Conservation (phyloP, 805 yeast genomes). For the Starmerella apis region DNA sequence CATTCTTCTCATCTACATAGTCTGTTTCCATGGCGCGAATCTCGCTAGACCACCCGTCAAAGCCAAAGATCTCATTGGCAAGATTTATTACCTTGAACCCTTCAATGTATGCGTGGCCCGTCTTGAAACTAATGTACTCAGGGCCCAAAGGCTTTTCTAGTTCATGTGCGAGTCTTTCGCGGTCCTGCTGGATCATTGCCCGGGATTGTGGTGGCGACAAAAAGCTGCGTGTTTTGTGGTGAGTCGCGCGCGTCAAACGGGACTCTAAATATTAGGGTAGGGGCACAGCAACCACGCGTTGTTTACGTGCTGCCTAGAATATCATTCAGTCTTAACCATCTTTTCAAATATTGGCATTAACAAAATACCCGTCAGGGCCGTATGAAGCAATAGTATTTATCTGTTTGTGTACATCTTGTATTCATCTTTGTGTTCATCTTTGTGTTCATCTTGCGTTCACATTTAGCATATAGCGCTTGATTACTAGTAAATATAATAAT, state of each 20-base stretch:
- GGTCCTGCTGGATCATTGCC: not conserved
- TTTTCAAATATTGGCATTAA: not conserved
- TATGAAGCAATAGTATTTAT: too few species aligned
- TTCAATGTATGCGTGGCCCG: slow-evolving; percentile 50
- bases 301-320: not conserved
- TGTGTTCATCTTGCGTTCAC: too few species aligned
- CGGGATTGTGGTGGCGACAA: not conserved
- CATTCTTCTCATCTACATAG: slow-evolving; percentile 31
- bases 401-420: too few species aligned
- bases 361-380: too few species aligned
- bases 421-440: too few species aligned
- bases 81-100: slow-evolving; percentile 63
- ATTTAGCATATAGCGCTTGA: too few species aligned
- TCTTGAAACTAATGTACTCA: slow-evolving; percentile 34
- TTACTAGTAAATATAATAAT: too few species aligned
- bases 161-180: slow-evolving; percentile 13
- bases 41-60: slow-evolving; percentile 68
- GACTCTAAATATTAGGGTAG: not conserved
- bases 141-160: slow-evolving; percentile 30
- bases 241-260: not conserved
- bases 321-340: too few species aligned
- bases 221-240: not conserved
- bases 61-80: slow-evolving; percentile 70
- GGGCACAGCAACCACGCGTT: not conserved
- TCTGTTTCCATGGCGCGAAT: slow-evolving; percentile 49